Evolutionary conservation across 306 rosid species (phyloP).

Genomic region (Phaseolus lunatus): DNA sequence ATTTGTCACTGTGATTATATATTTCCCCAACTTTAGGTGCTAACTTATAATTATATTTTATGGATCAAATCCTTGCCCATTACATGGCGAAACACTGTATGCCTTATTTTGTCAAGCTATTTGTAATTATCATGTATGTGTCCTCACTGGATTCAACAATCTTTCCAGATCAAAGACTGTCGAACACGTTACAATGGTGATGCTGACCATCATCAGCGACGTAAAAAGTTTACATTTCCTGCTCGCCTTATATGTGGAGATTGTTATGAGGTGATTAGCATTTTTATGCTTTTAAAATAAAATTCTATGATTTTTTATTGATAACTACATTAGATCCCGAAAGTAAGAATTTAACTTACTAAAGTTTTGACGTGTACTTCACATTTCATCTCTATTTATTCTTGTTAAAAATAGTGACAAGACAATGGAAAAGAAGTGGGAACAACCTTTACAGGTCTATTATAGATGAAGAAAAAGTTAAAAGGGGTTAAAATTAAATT

Average conservation of each 20-base stretch:
- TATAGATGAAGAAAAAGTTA: too few species aligned
- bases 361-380: neutral
- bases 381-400: neutral
- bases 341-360: neutral
- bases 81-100: conserved; percentile 35
- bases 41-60: conserved; percentile 9
- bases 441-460: too few species aligned
- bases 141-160: conserved; percentile 41
- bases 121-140: conserved; percentile 25
- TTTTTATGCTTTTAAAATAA: conserved; percentile 6
- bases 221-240: conserved; percentile 90
- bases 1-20: conserved; percentile 15
- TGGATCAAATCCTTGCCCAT: conserved; percentile 27
- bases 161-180: conserved; percentile 88
- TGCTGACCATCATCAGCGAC: conserved; percentile 93
- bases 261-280: conserved; percentile 81
- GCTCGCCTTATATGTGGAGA: conserved; percentile 97
- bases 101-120: conserved; percentile 39
- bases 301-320: conserved; percentile 32
- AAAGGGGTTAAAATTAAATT: too few species aligned
- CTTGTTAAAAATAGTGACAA: too few species aligned
- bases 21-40: conserved; percentile 24
- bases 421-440: too few species aligned
- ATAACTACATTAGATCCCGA: neutral
- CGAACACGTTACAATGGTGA: conserved; percentile 97